These are phyloP conservation scores for Curvularia hawaiiensis DNA, from an alignment of 2,329 filamentous ascomycete genomes.

Conservation along the genomic window DNA sequence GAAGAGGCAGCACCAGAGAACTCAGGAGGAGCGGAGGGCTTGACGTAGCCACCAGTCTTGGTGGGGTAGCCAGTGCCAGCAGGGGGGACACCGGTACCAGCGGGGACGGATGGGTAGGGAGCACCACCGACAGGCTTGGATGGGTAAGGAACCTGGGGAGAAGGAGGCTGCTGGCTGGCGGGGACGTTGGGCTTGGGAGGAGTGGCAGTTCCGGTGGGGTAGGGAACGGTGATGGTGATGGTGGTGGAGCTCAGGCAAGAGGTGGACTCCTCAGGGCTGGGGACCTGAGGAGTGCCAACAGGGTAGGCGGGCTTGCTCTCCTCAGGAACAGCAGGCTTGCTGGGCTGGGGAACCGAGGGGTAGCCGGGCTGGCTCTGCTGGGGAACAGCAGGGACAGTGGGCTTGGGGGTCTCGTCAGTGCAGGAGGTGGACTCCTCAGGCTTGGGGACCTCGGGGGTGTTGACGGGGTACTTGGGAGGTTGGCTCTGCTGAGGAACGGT, in stretches of 20 bases:
- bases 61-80: conserved; percentile 39
- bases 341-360: conserved; percentile 1
- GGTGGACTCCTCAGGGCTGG: conserved; percentile 20
- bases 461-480: conserved; percentile 13
- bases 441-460: neutral
- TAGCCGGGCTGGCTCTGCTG: neutral
- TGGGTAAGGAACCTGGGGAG: conserved; percentile 19
- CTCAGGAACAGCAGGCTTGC: neutral
- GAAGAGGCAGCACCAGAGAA: conserved; percentile 48
- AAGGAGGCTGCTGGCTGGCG: conserved; percentile 3
- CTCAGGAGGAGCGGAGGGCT: conserved; percentile 39
- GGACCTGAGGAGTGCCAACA: conserved; percentile 12
- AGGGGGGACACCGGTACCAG: conserved; percentile 14
- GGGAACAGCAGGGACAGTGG: neutral
- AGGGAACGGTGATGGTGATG: conserved; percentile 50
- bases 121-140: conserved; percentile 9
- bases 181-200: conserved; percentile 9
- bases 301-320: neutral
- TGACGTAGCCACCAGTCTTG: conserved; percentile 38
- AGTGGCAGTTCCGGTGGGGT: conserved; percentile 43
- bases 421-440: neutral
- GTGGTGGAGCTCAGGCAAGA: conserved; percentile 51
- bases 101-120: conserved; percentile 22
- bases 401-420: neutral
- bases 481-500: neutral